Conservation (phyloP, 495 filamentous ascomycete species). For the Acidiella bohemica region DNA sequence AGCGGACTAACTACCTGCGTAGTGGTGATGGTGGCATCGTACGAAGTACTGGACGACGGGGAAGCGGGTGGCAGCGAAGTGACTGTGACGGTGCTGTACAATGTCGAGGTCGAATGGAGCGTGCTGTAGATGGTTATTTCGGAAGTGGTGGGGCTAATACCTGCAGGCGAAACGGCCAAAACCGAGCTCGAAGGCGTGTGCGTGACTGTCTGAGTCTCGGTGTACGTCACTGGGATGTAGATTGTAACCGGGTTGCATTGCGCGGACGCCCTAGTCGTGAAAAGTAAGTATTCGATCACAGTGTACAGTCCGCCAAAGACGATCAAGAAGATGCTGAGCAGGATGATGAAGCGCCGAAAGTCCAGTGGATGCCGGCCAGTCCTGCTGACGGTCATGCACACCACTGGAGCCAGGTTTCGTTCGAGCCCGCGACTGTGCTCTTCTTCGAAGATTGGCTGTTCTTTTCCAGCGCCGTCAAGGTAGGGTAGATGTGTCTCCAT, state of each 20-base stretch:
- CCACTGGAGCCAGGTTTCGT: too few species aligned
- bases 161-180: neutral
- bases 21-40: slow-evolving; percentile 8
- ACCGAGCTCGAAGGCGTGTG: slow-evolving; percentile 4
- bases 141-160: neutral
- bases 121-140: slow-evolving; percentile 1
- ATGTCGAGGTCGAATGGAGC: slow-evolving; percentile 2
- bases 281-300: slow-evolving; percentile 16
- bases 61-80: neutral
- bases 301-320: slow-evolving; percentile 11
- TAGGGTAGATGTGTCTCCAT: neutral
- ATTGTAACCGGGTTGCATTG: slow-evolving; percentile 10
- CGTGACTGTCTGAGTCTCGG: neutral
- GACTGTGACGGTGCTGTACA: slow-evolving; percentile 9
- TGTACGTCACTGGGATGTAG: slow-evolving; percentile 16
- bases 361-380: neutral
- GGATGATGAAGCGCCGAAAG: neutral
- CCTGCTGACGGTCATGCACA: neutral
- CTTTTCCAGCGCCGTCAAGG: too few species aligned
- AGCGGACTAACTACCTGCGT: slow-evolving; percentile 9
- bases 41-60: slow-evolving; percentile 5
- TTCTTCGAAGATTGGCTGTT: too few species aligned
- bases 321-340: slow-evolving; percentile 5
- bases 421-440: too few species aligned
- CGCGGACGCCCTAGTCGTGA: slow-evolving; percentile 11